Conservation (phyloP, 2,329 filamentous ascomycete species). For the Beauveria pseudobassiana region DNA sequence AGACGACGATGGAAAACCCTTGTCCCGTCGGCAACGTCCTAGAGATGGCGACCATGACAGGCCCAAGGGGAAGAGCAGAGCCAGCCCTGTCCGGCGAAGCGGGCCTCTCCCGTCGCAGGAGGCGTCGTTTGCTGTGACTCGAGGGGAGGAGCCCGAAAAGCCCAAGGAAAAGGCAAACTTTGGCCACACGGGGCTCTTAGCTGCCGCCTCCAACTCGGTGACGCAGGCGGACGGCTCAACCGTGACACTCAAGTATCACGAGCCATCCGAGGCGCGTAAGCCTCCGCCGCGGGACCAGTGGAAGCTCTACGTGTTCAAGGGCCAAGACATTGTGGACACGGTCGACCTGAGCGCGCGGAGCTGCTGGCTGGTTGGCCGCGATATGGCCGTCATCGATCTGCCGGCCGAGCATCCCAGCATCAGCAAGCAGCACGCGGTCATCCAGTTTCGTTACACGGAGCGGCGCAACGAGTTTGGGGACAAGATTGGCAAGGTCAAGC, state of each 20-base stretch:
- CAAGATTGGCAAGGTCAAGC: conserved; percentile 68
- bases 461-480: conserved; percentile 84
- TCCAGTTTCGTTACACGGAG: conserved; percentile 84
- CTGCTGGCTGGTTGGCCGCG: conserved; percentile 86
- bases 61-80: conserved; percentile 17
- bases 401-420: conserved; percentile 83
- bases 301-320: conserved; percentile 93
- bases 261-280: conserved; percentile 87
- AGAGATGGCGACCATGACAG: conserved; percentile 10
- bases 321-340: conserved; percentile 69
- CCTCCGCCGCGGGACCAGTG: conserved; percentile 70
- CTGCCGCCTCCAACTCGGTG: conserved; percentile 75
- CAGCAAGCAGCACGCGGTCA: conserved; percentile 90
- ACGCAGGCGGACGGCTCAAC: conserved; percentile 65
- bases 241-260: conserved; percentile 89
- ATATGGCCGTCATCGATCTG: conserved; percentile 73
- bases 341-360: conserved; percentile 68
- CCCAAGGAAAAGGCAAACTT: conserved; percentile 88
- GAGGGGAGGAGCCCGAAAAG: conserved; percentile 34
- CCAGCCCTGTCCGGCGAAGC: conserved; percentile 22
- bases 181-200: conserved; percentile 69
- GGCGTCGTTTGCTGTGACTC: conserved; percentile 50
- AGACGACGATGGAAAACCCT: conserved; percentile 3
- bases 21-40: not conserved
- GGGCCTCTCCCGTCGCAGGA: conserved; percentile 54